Evolutionary conservation across 73 alveolate species (phyloP).

Genomic region (Urostyla sp.): DNA sequence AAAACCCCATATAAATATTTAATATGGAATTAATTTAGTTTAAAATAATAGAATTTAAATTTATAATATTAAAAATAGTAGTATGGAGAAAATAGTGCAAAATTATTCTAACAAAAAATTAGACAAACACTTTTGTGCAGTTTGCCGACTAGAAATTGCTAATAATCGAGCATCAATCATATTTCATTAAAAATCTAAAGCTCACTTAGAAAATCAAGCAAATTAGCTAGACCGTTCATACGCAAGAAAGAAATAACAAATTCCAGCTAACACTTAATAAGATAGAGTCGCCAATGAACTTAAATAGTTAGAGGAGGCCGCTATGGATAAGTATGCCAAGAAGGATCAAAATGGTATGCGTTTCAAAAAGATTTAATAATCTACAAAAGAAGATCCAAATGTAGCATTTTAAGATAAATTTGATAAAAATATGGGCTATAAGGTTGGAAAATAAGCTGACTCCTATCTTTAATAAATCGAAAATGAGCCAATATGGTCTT

Average conservation of each 20-base stretch:
- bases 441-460: not conserved
- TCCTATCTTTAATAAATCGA: not conserved
- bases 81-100: constrained; percentile 46
- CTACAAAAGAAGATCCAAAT: not conserved
- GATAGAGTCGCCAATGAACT: not conserved
- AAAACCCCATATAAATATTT: too few species aligned
- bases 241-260: not conserved
- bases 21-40: too few species aligned
- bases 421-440: constrained; percentile 43
- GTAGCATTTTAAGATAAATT: not conserved
- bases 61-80: not conserved
- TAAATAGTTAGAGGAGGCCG: constrained; percentile 48
- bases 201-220: constrained; percentile 12
- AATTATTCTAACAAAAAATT: constrained; percentile 20
- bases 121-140: constrained; percentile 47
- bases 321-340: constrained; percentile 13
- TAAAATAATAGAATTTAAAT: too few species aligned
- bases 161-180: constrained; percentile 13
- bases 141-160: constrained; percentile 35
- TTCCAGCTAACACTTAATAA: not conserved
- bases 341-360: constrained; percentile 36
- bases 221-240: constrained; percentile 15
- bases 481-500: constrained; percentile 40
- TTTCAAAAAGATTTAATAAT: constrained; percentile 17
- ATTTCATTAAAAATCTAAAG: constrained; percentile 38